phyloP scores from a whole-genome alignment of 768 basidiomycete species.

The Boletus rubescentipes region DNA sequence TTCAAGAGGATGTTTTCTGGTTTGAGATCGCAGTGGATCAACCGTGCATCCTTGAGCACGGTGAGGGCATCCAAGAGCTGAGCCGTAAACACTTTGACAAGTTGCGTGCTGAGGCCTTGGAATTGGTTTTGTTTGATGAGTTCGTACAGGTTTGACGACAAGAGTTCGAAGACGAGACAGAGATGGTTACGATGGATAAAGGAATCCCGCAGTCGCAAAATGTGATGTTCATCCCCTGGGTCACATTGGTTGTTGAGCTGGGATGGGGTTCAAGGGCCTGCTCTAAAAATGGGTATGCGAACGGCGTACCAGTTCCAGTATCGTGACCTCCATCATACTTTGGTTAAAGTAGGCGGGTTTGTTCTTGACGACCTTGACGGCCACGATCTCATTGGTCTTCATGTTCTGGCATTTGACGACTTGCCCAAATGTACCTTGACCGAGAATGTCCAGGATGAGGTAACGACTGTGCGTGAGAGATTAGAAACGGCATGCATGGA shows the following conservation, averaged over 20 bases:
- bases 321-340: slow-evolving; percentile 99
- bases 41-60: slow-evolving; percentile 89
- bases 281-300: not conserved
- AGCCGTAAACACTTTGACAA: slow-evolving; percentile 98
- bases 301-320: slow-evolving; percentile 82
- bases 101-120: slow-evolving; percentile 92
- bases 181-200: slow-evolving; percentile 97
- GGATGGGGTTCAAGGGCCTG: slow-evolving; percentile 3
- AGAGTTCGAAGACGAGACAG: slow-evolving; percentile 95
- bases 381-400: slow-evolving; percentile 98
- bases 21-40: slow-evolving; percentile 98
- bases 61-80: slow-evolving; percentile 92
- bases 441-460: slow-evolving; percentile 95
- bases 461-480: slow-evolving; percentile 55
- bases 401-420: slow-evolving; percentile 99
- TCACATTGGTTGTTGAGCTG: slow-evolving; percentile 95
- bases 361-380: slow-evolving; percentile 99
- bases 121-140: slow-evolving; percentile 99
- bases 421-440: slow-evolving; percentile 98
- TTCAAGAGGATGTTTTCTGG: slow-evolving; percentile 98
- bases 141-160: slow-evolving; percentile 97
- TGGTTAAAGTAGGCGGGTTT: slow-evolving; percentile 99
- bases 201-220: slow-evolving; percentile 89
- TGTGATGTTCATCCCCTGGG: slow-evolving; percentile 94
- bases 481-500: slow-evolving; percentile 5